Conservation (phyloP, 192 early-diverging fungal species). For the Cetraspora pellucida region DNA sequence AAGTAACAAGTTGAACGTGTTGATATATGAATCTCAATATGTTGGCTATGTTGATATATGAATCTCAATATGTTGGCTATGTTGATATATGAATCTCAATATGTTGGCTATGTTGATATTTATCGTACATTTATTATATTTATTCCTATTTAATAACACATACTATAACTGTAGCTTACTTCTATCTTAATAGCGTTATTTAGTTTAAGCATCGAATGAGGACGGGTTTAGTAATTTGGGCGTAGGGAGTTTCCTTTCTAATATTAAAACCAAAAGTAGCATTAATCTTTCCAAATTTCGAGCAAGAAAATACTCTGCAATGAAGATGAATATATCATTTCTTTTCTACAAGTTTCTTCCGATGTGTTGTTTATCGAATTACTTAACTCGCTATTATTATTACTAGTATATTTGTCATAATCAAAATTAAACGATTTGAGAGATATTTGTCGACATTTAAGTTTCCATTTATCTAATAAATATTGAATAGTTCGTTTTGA, state of each 20-base stretch:
- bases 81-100: not conserved
- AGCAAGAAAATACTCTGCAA: constrained; percentile 15
- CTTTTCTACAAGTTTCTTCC: not conserved
- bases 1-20: not conserved
- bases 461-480: constrained; percentile 32
- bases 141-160: no score
- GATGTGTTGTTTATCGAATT: not conserved
- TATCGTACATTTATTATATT: no score
- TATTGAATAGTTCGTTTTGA: constrained; percentile 30
- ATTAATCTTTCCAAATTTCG: constrained; percentile 10
- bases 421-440: constrained; percentile 20
- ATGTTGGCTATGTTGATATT: no score
- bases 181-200: no score
- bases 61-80: not conserved
- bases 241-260: no score
- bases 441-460: constrained; percentile 16
- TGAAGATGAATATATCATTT: not conserved
- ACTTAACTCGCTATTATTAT: not conserved
- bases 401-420: constrained; percentile 26
- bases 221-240: no score
- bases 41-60: no score
- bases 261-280: no score
- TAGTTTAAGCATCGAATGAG: no score
- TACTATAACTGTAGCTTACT: no score
- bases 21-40: not conserved